Conservation (phyloP, 1,284 basidiomycete genomes). For the Coniferiporia sulphurascens region DNA sequence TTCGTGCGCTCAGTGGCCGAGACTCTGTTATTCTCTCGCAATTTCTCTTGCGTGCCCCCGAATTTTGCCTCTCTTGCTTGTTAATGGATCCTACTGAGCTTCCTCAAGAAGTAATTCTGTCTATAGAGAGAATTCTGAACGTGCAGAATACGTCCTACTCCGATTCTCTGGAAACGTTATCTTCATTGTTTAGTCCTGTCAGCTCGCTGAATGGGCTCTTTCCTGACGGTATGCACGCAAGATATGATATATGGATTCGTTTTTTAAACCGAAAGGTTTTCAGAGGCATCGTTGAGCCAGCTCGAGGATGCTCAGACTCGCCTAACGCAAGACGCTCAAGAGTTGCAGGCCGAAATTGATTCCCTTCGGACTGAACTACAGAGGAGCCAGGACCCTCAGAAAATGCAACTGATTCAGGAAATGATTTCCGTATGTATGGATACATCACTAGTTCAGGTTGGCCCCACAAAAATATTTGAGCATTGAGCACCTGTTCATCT, state of each 20-base stretch:
- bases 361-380: slow-evolving; percentile 61
- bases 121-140: slow-evolving; percentile 65
- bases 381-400: slow-evolving; percentile 74
- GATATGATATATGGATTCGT: not conserved
- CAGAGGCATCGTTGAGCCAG: slow-evolving; percentile 64
- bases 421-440: slow-evolving; percentile 76
- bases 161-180: slow-evolving; percentile 55
- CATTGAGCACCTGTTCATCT: not conserved
- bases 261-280: not conserved
- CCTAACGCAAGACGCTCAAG: slow-evolving; percentile 55
- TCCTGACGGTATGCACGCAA: slow-evolving; percentile 57
- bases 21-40: too few species aligned
- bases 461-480: not conserved
- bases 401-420: slow-evolving; percentile 86
- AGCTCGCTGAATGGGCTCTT: slow-evolving; percentile 68
- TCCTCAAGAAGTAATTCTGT: slow-evolving; percentile 59
- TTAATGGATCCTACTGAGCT: slow-evolving; percentile 35
- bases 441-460: not conserved
- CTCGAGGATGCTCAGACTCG: slow-evolving; percentile 58
- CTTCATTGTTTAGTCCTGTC: slow-evolving; percentile 52
- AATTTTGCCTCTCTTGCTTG: not conserved
- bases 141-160: slow-evolving; percentile 36
- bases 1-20: too few species aligned
- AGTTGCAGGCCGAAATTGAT: slow-evolving; percentile 71
- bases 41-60: not conserved